Evolutionary conservation across 768 basidiomycete species (phyloP).

Genomic region (Boletus barrowsii): DNA sequence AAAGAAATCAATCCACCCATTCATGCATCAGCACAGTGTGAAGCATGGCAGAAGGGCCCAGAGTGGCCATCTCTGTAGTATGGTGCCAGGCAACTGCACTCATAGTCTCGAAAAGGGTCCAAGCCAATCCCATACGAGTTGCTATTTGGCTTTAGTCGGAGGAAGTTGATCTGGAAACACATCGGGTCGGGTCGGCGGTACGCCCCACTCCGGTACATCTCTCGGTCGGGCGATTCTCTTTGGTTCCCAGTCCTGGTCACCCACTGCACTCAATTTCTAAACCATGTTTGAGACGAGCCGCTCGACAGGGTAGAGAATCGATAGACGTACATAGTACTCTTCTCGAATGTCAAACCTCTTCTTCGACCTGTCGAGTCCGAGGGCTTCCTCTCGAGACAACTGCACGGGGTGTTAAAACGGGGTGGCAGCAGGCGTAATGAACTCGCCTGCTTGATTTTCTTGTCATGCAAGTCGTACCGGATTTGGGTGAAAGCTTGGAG

Average conservation of each 20-base stretch:
- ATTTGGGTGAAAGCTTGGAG: slow-evolving; percentile 84
- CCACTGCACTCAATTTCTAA: slow-evolving; percentile 58
- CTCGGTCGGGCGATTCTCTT: slow-evolving; percentile 79
- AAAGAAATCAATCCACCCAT: no score
- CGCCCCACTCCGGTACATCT: slow-evolving; percentile 93
- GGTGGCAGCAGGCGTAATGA: not conserved
- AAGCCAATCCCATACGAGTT: no score
- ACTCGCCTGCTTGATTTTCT: slow-evolving; percentile 67
- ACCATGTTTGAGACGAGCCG: not conserved
- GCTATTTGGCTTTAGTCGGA: not conserved
- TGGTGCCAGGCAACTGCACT: not conserved
- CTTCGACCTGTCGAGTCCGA: slow-evolving; percentile 63
- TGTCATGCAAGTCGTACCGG: slow-evolving; percentile 83
- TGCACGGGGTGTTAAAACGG: slow-evolving; percentile 16
- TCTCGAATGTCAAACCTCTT: slow-evolving; percentile 91
- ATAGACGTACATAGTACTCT: slow-evolving; percentile 85
- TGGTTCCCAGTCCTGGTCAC: slow-evolving; percentile 80
- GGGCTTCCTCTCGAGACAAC: slow-evolving; percentile 77
- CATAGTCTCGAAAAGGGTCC: no score
- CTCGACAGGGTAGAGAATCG: not conserved
- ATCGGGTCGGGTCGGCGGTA: slow-evolving; percentile 52
- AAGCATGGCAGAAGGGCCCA: not conserved
- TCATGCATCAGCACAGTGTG: no score
- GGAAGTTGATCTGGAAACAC: slow-evolving; percentile 25
- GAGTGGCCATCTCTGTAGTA: no score